Conservation (phyloP, 495 filamentous ascomycete genomes). For the Delitschia confertaspora region DNA sequence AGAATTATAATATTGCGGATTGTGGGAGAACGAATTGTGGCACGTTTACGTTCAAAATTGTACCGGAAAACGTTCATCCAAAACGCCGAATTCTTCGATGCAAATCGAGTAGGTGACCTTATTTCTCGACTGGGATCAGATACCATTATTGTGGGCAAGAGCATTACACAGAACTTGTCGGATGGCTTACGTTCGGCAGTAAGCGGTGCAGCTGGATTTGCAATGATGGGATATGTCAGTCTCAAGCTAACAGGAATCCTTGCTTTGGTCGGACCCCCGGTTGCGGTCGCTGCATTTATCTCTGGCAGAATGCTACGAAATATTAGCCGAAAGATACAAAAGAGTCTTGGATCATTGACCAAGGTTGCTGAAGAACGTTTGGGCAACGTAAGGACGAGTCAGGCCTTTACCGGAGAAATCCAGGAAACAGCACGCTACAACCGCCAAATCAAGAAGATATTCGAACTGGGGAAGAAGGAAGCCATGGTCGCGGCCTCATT, state of each 20-base stretch:
- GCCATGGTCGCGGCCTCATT: constrained; percentile 84
- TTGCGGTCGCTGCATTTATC: constrained; percentile 83
- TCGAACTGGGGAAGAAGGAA: constrained; percentile 74
- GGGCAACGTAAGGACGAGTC: constrained; percentile 89
- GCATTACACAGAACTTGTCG: constrained; percentile 93
- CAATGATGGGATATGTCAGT: constrained; percentile 86
- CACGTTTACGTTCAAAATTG: constrained; percentile 76
- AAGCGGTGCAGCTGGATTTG: constrained; percentile 78
- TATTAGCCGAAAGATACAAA: constrained; percentile 82
- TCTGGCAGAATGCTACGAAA: constrained; percentile 82
- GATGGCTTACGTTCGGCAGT: constrained; percentile 84
- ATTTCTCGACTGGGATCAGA: constrained; percentile 93
- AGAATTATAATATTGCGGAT: constrained; percentile 90
- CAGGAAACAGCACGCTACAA: constrained; percentile 88
- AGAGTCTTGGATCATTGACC: constrained; percentile 79
- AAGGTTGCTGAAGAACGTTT: constrained; percentile 95
- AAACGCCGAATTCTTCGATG: constrained; percentile 98
- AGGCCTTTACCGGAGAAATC: constrained; percentile 89
- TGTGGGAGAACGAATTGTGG: constrained; percentile 88
- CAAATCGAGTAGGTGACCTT: constrained; percentile 90
- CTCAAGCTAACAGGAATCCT: constrained; percentile 83
- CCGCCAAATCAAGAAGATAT: constrained; percentile 82
- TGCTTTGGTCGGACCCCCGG: constrained; percentile 76
- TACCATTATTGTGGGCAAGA: constrained; percentile 95
- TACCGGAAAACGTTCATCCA: constrained; percentile 86